Conservation (phyloP, 2,329 filamentous ascomycete species). For the Pseudocercospora vitis region DNA sequence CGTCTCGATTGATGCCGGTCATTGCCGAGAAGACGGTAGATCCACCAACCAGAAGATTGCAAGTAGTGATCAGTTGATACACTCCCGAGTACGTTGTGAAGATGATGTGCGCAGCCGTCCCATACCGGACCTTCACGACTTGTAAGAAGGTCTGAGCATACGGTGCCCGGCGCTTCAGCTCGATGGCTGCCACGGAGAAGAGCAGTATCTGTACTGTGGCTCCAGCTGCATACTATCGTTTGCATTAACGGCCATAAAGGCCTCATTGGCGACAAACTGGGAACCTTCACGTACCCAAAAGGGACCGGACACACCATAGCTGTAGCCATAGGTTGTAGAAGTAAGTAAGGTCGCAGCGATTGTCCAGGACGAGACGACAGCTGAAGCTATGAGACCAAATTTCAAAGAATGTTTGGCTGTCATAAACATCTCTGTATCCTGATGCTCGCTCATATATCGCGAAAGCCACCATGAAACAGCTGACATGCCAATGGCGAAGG, state of each 20-base stretch:
- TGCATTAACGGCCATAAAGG: neutral
- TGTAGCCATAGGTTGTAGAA: constrained; percentile 41
- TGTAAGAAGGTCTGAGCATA: constrained; percentile 55
- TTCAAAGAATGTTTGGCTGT: constrained; percentile 84
- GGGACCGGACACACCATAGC: constrained; percentile 55
- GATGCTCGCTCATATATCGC: constrained; percentile 60
- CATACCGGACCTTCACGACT: constrained; percentile 46
- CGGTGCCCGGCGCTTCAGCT: constrained; percentile 52
- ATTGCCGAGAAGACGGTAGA: constrained; percentile 47
- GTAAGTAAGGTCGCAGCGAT: constrained; percentile 52
- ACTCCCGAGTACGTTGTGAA: constrained; percentile 39
- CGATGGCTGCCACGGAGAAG: constrained; percentile 52
- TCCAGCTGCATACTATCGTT: constrained; percentile 54
- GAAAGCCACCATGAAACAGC: constrained; percentile 34
- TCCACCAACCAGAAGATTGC: constrained; percentile 32
- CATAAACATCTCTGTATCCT: constrained; percentile 88
- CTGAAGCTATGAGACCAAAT: constrained; percentile 78
- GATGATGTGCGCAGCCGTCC: constrained; percentile 28
- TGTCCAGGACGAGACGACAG: constrained; percentile 86
- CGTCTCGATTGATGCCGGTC: constrained; percentile 52
- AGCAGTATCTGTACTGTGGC: constrained; percentile 62
- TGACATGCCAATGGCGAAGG: constrained; percentile 62
- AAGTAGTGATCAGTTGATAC: constrained; percentile 35
- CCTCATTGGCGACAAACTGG: too few relatives aligned
- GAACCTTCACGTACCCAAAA: constrained; percentile 46